Evolutionary conservation across 176 grass and related monocot genomes (phyloP).

Genomic region (bread wheat (Triticum aestivum)): DNA sequence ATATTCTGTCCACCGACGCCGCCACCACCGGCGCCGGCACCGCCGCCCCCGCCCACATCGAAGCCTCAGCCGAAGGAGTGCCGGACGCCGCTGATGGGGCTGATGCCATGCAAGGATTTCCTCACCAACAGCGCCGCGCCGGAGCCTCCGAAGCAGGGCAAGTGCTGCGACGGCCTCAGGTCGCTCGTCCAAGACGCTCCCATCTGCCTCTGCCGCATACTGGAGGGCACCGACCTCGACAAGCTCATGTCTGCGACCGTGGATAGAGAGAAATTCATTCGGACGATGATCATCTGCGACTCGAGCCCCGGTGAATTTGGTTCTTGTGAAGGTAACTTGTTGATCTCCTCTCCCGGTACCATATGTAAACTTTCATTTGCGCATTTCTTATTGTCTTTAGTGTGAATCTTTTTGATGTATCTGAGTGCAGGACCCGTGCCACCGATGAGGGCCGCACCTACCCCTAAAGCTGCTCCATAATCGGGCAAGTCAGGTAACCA

Average conservation of each 20-base stretch:
- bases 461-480: not conserved
- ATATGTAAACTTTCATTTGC: no score
- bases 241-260: not conserved
- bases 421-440: not conserved
- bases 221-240: slow-evolving; percentile 1
- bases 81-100: not conserved
- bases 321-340: no score
- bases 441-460: not conserved
- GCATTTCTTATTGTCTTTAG: no score
- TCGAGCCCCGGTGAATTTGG: no score
- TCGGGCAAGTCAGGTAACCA: not conserved
- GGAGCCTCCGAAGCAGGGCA: not conserved
- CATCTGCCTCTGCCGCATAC: slow-evolving; percentile 25
- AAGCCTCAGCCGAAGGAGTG: not conserved
- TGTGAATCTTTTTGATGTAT: not conserved
- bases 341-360: no score
- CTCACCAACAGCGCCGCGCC: not conserved
- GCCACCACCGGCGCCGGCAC: rapidly evolving
- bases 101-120: slow-evolving; percentile 27
- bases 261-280: not conserved
- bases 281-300: not conserved
- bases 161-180: slow-evolving; percentile 14
- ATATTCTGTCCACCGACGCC: not conserved
- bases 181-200: not conserved
- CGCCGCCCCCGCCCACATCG: not conserved